phyloP scores from a whole-genome alignment of 768 basidiomycete species.

The Infundibulicybe gibba region DNA sequence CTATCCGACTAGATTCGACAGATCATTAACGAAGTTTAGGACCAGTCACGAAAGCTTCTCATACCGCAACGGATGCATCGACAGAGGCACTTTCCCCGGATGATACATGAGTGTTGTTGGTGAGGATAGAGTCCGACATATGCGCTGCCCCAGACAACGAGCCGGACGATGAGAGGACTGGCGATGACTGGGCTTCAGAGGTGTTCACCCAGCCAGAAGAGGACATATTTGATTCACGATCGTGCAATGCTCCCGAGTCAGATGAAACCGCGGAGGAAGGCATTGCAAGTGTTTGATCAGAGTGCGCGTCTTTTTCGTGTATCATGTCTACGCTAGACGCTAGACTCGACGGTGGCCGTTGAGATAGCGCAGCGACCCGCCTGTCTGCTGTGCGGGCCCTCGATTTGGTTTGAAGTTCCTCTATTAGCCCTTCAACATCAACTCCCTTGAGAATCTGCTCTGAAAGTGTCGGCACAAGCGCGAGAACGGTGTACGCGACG shows the following conservation, averaged over 20 bases:
- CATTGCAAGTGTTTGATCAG: slow-evolving; percentile 39
- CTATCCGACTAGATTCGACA: slow-evolving; percentile 30
- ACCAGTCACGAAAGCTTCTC: background rate
- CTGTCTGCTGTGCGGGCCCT: slow-evolving; percentile 11
- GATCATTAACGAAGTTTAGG: background rate
- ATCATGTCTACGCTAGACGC: slow-evolving; percentile 31
- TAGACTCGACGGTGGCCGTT: slow-evolving; percentile 22
- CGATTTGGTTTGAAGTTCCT: slow-evolving; percentile 42
- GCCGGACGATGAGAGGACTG: too few species aligned
- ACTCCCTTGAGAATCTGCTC: slow-evolving; percentile 64
- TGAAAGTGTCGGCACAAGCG: slow-evolving; percentile 63
- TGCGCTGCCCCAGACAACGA: background rate
- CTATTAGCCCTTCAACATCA: slow-evolving; percentile 72
- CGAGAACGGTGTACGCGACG: slow-evolving; percentile 70
- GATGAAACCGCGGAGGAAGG: slow-evolving; percentile 29
- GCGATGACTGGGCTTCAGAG: slow-evolving; percentile 10
- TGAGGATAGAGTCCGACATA: slow-evolving; percentile 36
- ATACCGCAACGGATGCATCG: slow-evolving; percentile 7
- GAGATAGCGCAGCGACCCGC: slow-evolving; percentile 3
- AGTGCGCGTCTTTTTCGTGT: slow-evolving; percentile 32
- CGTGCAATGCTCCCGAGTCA: background rate
- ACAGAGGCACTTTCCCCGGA: slow-evolving; percentile 20
- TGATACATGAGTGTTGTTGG: slow-evolving; percentile 23
- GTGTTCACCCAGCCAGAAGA: slow-evolving; percentile 30
- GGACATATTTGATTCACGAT: slow-evolving; percentile 8